These are phyloP conservation scores for Gaertneriomyces semiglobifer DNA, from an alignment of 192 early-diverging fungal genomes.

Conservation along the genomic window DNA sequence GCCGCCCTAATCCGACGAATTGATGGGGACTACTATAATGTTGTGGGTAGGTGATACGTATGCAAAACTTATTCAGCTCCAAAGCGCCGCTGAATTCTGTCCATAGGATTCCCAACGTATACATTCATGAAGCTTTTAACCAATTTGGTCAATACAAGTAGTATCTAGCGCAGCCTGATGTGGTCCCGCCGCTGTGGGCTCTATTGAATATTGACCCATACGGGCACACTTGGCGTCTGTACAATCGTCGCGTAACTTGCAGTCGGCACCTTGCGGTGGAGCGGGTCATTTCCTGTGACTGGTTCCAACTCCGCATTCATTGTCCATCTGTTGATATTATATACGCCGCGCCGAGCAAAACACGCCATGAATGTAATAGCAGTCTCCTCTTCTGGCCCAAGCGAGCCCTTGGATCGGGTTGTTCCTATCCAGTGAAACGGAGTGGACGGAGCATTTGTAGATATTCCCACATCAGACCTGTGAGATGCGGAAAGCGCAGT, in stretches of 20 bases:
- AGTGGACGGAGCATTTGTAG: background rate
- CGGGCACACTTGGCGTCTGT: conserved; percentile 5
- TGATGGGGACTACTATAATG: conserved; percentile 82
- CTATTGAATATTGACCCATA: background rate
- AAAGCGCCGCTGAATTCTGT: too few relatives aligned
- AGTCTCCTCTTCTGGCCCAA: conserved; percentile 53
- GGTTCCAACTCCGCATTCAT: conserved; percentile 33
- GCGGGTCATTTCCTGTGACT: background rate
- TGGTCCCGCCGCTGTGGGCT: background rate
- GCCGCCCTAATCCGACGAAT: conserved; percentile 69
- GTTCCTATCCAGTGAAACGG: conserved; percentile 65
- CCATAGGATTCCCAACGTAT: too few relatives aligned
- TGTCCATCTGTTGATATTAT: conserved; percentile 75
- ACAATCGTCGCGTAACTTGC: background rate
- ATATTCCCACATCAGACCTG: too few relatives aligned
- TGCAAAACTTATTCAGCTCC: background rate
- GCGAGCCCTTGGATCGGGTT: conserved; percentile 50
- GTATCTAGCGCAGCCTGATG: too few relatives aligned
- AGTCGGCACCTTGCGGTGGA: background rate
- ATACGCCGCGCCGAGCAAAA: conserved; percentile 62
- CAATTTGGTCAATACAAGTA: too few relatives aligned
- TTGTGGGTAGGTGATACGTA: conserved; percentile 47
- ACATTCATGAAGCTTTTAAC: too few relatives aligned
- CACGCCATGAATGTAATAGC: conserved; percentile 48
- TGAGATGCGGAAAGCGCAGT: too few relatives aligned